Base-by-base conservation (phyloP, 2,329 filamentous ascomycete species). In the Cladosporium sp. region DNA sequence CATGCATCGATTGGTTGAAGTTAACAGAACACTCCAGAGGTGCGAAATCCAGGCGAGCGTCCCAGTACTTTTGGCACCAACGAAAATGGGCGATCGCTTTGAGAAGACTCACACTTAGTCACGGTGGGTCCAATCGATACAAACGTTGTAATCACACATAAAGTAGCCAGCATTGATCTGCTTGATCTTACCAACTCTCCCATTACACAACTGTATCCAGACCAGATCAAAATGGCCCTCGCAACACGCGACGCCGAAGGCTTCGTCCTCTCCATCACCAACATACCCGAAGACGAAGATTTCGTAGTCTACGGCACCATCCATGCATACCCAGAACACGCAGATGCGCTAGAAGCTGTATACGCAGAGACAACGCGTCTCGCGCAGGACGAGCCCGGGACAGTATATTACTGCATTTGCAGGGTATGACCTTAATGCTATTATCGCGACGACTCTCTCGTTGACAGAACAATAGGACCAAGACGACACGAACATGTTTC, bases 281-380 rank as follows among this genome's bases (percentile, higher is more conserved):
- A 50, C 32, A 50, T 50, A 5, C 47, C 32, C 32, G 47, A 50
- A 36, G 32, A 50, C 12, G 47, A 50, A 34, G 47, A 50, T 19
- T 50, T 50, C 32, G 47, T 50, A 13, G 47, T 50, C 19, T 50
- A 50, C 19, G 35, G 20, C 19, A 55, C 40, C 40, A 54, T 71
- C n/a, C 68, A 69, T 52, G 65, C 68, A 39, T 53, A 66, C 53
- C 66, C 69, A 9, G 64, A 71, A 35, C 65, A 70, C 35, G 70
- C 67, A 36, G 67, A 71, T 52, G 65, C 64, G 6, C 65, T 72
- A 9, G 70, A 70, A 42, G 62, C 62, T 2, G 61, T 72, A 47
- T 74, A 71, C 49, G 61, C 62, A 8, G 63, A 71, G 36, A 71
- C 66, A 1, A 70, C 67, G 2, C 58, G 58, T 10, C 62, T 66